Conservation (phyloP, 257 asterid genomes). For the Nicotiana undulata region DNA sequence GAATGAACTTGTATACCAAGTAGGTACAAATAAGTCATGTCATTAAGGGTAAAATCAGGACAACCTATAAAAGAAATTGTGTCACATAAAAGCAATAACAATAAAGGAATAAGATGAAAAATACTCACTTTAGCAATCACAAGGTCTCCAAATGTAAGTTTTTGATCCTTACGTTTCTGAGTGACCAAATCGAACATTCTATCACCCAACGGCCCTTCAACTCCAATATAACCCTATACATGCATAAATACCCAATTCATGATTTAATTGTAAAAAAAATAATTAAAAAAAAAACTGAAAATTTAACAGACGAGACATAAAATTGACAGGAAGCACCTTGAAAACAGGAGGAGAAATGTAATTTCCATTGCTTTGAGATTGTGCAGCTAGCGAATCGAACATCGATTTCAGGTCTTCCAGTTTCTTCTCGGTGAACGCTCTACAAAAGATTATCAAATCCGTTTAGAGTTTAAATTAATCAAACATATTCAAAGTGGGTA, state of each 20-base stretch:
- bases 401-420: slow-evolving; percentile 64
- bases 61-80: no score
- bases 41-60: no score
- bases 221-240: slow-evolving; percentile 52
- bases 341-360: slow-evolving; percentile 49
- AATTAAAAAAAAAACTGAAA: not conserved
- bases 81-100: no score
- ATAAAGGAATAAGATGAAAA: not conserved
- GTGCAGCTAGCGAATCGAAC: slow-evolving; percentile 57
- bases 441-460: slow-evolving; percentile 14
- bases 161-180: slow-evolving; percentile 67
- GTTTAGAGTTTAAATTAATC: not conserved
- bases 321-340: slow-evolving; percentile 40
- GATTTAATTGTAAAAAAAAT: not conserved
- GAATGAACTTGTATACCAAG: no score
- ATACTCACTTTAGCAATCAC: slow-evolving; percentile 71
- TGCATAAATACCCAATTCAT: not conserved
- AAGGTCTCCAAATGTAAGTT: slow-evolving; percentile 74
- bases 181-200: slow-evolving; percentile 69
- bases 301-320: not conserved
- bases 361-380: slow-evolving; percentile 48
- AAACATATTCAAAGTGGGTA: not conserved
- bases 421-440: slow-evolving; percentile 61
- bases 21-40: no score
- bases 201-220: slow-evolving; percentile 74